phyloP scores from a whole-genome alignment of 208 protist species.

The Trypanosoma platydactyli region DNA sequence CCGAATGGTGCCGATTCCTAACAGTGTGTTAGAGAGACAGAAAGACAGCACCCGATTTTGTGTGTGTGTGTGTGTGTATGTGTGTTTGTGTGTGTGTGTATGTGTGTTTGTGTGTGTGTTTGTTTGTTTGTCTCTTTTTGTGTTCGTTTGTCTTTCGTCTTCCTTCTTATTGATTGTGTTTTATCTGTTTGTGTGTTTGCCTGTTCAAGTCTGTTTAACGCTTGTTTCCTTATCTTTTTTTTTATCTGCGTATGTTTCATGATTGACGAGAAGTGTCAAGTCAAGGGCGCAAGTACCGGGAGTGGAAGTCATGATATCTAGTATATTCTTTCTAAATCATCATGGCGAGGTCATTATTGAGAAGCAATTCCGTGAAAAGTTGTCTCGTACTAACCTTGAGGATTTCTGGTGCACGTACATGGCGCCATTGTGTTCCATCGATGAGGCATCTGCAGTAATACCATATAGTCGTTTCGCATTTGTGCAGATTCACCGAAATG shows the following conservation, averaged over 20 bases:
- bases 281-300: background rate
- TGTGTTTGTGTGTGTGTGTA: background rate
- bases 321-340: slow-evolving; percentile 71
- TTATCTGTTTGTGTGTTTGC: slow-evolving; percentile 1
- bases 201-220: slow-evolving; percentile 7
- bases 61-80: background rate
- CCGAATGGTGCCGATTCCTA: slow-evolving; percentile 7
- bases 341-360: slow-evolving; percentile 89
- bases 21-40: background rate
- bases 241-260: slow-evolving; percentile 1
- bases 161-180: background rate
- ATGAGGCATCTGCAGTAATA: slow-evolving; percentile 61
- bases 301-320: slow-evolving; percentile 50
- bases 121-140: slow-evolving; percentile 19
- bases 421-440: slow-evolving; percentile 21
- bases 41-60: background rate
- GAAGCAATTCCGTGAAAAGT: slow-evolving; percentile 74
- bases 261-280: background rate
- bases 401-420: slow-evolving; percentile 78
- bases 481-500: slow-evolving; percentile 66
- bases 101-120: background rate
- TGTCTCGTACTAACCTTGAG: slow-evolving; percentile 67
- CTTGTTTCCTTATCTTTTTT: slow-evolving; percentile 18
- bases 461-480: slow-evolving; percentile 61
- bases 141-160: background rate